Conservation (phyloP, 371 early-diverging fungal genomes). For the Mitosporidium daphniae region DNA sequence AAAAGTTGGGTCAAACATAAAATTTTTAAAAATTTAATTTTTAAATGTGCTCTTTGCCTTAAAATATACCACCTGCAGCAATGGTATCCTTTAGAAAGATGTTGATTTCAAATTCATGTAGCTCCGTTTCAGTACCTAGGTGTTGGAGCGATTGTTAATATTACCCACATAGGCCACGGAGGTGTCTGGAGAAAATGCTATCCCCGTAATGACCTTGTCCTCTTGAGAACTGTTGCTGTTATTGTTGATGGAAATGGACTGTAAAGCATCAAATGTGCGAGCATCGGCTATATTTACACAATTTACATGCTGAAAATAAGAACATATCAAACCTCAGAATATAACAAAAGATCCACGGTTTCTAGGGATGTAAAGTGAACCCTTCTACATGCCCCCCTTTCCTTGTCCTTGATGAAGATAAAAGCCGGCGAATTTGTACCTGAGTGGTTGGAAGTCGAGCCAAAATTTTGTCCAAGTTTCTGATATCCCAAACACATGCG, state of each 20-base stretch:
- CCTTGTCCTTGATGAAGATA: background rate
- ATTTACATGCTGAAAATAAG: slow-evolving; percentile 18
- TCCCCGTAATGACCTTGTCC: slow-evolving; percentile 26
- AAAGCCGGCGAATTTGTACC: slow-evolving; percentile 4
- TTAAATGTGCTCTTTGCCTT: no score
- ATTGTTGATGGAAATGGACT: slow-evolving; percentile 14
- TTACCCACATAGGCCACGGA: slow-evolving; percentile 35
- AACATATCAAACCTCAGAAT: slow-evolving; percentile 16
- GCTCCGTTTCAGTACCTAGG: no score
- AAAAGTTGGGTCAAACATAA: no score
- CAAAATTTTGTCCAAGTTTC: slow-evolving; percentile 14
- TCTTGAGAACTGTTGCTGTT: slow-evolving; percentile 4
- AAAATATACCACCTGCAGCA: no score
- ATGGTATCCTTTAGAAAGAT: no score
- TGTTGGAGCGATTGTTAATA: no score
- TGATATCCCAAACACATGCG: slow-evolving; percentile 31
- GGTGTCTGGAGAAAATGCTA: slow-evolving; percentile 30
- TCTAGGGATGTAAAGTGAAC: slow-evolving; percentile 40
- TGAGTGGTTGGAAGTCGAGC: slow-evolving; percentile 16
- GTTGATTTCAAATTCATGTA: no score
- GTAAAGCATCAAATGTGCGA: slow-evolving; percentile 27
- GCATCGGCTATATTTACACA: slow-evolving; percentile 46
- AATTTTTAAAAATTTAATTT: no score
- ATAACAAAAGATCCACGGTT: slow-evolving; percentile 33
- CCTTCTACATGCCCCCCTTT: slow-evolving; percentile 33